Evolutionary conservation across 495 filamentous ascomycete genomes (phyloP), one percentile per base, ranked within the genome.

Genomic region (Daldinia decipiens): DNA sequence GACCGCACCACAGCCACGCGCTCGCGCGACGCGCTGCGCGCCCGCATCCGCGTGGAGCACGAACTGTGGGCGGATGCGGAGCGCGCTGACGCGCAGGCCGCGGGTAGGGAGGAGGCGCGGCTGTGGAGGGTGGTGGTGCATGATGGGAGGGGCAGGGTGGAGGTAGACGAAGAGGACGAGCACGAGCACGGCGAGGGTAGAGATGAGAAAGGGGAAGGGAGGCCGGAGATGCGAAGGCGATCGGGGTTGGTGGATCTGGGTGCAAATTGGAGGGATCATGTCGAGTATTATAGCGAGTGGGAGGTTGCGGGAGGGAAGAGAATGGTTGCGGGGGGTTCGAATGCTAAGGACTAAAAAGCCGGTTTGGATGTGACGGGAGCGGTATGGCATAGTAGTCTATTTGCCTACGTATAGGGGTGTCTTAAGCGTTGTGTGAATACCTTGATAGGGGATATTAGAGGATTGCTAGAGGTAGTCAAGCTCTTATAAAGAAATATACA

Each of bases 71-170:
- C 76, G 0, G 84, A 90, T 56, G 81, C 86, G 0, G 88, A 91
- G 63, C 63, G 62, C 0, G 56, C 85, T 5, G 91, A 94, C 68
- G 75, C 70, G 24, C 74, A 82, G 65, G 73, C 79, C 13, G 85
- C 86, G 64, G 79, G 74, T 13, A 56, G 70, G 7, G 89, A 91
- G 75, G 90, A 94, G 78, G 72, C 74, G 38, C 68, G 76, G 12
- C 62, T 93, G 9, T 90, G 88, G 87, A 64, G 67, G 0, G 39
- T 89, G 9, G 39, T 89, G 9, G 74, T 94, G 29, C 62, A 67
- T 7, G 43, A 43, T 29, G 29, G 19, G 52, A 17, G 36, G 17
- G 59, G 39, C 0, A 13, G 34, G 54, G 38, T 19, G 17, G 21
- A 29, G 21, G 51, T 19, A 13, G 5, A 45, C 0, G 54, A 15